Conservation (phyloP, 106 monocot genomes). For the Xerophyta viscosa region DNA sequence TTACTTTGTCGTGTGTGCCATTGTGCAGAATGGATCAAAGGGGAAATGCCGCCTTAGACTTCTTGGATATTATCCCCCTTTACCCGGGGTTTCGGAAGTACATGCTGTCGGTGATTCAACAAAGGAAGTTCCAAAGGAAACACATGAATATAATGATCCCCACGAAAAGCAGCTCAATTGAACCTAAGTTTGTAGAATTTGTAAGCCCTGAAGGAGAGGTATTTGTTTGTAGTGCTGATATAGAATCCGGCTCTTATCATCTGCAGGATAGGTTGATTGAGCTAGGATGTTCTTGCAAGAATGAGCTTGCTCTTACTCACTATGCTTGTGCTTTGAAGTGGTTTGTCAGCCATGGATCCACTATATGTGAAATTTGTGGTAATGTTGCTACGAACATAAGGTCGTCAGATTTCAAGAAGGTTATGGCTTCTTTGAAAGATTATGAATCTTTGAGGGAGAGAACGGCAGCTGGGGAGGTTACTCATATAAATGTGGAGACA, state of each 20-base stretch:
- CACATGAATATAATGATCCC: conserved; percentile 3
- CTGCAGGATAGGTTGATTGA: conserved; percentile 46
- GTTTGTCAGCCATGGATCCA: conserved; percentile 93
- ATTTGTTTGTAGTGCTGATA: conserved; percentile 61
- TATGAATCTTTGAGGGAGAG: conserved; percentile 67
- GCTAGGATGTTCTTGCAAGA: conserved; percentile 94
- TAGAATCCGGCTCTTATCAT: conserved; percentile 59
- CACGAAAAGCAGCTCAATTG: conserved; percentile 9
- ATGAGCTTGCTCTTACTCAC: conserved; percentile 86
- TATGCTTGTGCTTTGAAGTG: conserved; percentile 98
- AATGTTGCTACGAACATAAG: conserved; percentile 53
- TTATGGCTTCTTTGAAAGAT: conserved; percentile 61
- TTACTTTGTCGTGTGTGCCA: conserved; percentile 90
- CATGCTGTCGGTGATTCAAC: conserved; percentile 8
- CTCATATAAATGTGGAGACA: conserved; percentile 18
- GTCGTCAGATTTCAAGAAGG: conserved; percentile 60
- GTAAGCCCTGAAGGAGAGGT: conserved; percentile 85
- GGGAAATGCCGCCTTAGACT: conserved; percentile 62
- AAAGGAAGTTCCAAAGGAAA: conserved; percentile 6
- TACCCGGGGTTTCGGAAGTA: conserved; percentile 14
- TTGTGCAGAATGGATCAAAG: conserved; percentile 66
- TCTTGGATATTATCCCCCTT: conserved; percentile 74
- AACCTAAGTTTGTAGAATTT: conserved; percentile 49
- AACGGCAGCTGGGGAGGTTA: conserved; percentile 42
- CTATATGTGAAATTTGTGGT: conserved; percentile 92